Base-by-base conservation (phyloP, 1,284 basidiomycete genomes). In the Ganoderma boninense region DNA sequence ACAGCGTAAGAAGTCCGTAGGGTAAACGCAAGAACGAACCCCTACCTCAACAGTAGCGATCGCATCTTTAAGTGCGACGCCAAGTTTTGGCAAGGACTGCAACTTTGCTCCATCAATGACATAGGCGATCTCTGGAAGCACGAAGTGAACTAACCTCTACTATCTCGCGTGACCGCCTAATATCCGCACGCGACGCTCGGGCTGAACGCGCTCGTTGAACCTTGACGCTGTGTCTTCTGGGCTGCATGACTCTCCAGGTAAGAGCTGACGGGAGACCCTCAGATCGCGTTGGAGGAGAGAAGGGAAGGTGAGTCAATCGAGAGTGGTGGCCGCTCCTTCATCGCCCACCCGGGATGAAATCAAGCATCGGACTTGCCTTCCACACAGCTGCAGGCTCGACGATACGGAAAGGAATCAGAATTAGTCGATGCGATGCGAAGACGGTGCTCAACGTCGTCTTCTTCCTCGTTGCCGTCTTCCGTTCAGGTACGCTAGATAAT, bases 131-230 rank as follows among this genome's bases (percentile, higher is more conserved):
- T 56, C 29, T 35, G 8, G 38, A 38, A 8, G 32, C 40, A 8
- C 23, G 23, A 59, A 40, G 20, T 6, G 40, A 46, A 61, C 67
- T 69, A 64, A 65, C 68, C 29, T 69, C 68, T 6, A 54, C 68
- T 11, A 54, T 10, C 20, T 66, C 68, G 49, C 52, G 68, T 69
- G 68, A 69, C 59, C 49, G 38, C 29, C 46, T 32, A 2, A 46
- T 43, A 10, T 60, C 57, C 1, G 52, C 46, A 32, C 42, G 38
- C 6, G 64, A 35, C 52, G 64, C 65, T 20, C 60, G 46, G 35
- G n/a, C 32, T 23, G 68, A 63, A 29, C 35, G 64, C 18, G 18
- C 26, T 29, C 68, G 68, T 42, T 65, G 57, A 7, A 32, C 20
- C 32, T 40, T 56, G 13, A 26, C 35, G 18, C n/a, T 63, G 23